Base-by-base conservation (phyloP, 2,329 filamentous ascomycete genomes). In the Aureobasidium sp. region DNA sequence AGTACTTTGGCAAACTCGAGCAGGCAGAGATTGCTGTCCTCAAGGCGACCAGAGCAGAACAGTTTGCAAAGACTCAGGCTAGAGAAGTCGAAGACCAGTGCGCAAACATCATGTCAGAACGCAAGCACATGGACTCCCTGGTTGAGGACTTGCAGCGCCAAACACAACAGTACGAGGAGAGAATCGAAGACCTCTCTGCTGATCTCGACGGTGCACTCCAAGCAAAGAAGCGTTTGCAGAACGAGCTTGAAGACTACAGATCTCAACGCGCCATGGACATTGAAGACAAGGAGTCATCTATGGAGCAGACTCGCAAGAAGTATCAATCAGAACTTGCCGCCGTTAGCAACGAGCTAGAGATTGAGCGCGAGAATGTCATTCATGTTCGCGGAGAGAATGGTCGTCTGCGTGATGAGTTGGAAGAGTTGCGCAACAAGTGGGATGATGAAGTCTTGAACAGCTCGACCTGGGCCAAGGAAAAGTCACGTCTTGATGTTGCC, bases 381-480 rank as follows among this genome's bases (percentile, higher is more conserved):
- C 81, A 93, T 81, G 82, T 90, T 25, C 80, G 94, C 67, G 84
- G 88, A 37, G 92, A 96, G 74, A 95, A 93, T 65, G 83, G 87
- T 17, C 86, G 90, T 46, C 81, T 99, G 57, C 87, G 93, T n/a
- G 93, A 97, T 71, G 94, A 99, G 74, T 84, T 97, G 25, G 94
- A 99, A 68, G 91, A 96, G 68, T 81, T 97, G 61, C 86, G 94
- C 65, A 91, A 87, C 67, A 97, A 97, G 76, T 97, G 94, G 93
- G 94, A 99, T 69, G 90, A 97, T 68, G 93, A 99, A 75, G 90
- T 97, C 11, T 84, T 97, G 67, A 97, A 97, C 76, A 95, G 90
- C 74, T 95, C 91, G 17, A 96, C 93, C 0, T 97, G 94, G 92
- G 92, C 92, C 13, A 99, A 99, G 77, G 93, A 99, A 76, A 97